Conservation (phyloP, 441 rosid species). For the Adansonia gregorii region DNA sequence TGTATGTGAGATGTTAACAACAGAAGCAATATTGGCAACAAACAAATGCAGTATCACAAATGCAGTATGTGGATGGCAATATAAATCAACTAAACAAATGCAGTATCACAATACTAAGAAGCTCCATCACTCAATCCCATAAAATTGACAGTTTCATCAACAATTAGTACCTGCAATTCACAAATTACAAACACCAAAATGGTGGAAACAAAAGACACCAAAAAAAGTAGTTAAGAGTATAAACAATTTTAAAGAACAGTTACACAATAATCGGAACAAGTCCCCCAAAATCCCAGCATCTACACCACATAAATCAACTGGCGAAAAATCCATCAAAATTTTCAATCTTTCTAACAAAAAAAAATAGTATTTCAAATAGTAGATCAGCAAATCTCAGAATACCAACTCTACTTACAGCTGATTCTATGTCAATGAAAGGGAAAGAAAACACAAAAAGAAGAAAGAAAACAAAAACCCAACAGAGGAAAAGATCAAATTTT, state of each 20-base stretch:
- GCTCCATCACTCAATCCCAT: not conserved
- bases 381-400: slow-evolving; percentile 38
- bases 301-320: slow-evolving; percentile 24
- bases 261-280: slow-evolving; percentile 13
- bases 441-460: not conserved
- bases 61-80: not conserved
- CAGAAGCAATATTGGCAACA: not conserved
- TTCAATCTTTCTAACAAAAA: slow-evolving; percentile 29
- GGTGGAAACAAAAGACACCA: not conserved
- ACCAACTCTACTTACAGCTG: not conserved
- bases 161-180: not conserved
- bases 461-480: slow-evolving; percentile 16
- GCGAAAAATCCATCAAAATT: slow-evolving; percentile 15
- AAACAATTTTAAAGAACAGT: not conserved
- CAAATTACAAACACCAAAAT: slow-evolving; percentile 4
- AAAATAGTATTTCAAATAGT: not conserved
- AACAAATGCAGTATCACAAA: not conserved
- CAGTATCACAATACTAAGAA: not conserved
- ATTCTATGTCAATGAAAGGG: not conserved
- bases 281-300: slow-evolving; percentile 9
- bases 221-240: slow-evolving; percentile 2
- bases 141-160: not conserved
- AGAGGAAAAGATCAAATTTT: not conserved
- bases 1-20: not conserved
- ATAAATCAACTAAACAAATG: not conserved